Percentiles rank a stretch among this genome's conserved stretches.
phyloP scores from a whole-genome alignment of 2,329 filamentous ascomycete genomes.

The Curvularia verruculosa region DNA sequence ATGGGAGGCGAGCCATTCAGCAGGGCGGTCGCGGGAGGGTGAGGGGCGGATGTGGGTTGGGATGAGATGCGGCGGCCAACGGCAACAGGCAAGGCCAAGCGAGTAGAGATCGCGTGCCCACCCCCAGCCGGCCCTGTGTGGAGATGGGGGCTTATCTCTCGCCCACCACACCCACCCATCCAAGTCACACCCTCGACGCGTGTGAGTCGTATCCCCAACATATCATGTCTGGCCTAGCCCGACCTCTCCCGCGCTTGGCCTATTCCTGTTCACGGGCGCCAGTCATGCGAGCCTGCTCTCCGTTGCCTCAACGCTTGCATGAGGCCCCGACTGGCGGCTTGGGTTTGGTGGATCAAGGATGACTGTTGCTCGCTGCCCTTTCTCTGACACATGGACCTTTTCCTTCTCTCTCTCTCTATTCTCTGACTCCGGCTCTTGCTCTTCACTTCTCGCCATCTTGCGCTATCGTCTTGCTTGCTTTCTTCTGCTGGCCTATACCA shows the following conservation, averaged over 20 bases:
- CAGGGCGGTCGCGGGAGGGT: background rate
- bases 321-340: slow-evolving; percentile 10
- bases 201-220: slow-evolving; percentile 12
- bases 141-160: slow-evolving; percentile 30
- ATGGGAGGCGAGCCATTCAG: slow-evolving; percentile 4
- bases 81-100: slow-evolving; percentile 6
- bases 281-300: slow-evolving; percentile 35
- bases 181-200: slow-evolving; percentile 18
- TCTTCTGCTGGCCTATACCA: slow-evolving; percentile 6
- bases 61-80: slow-evolving; percentile 24
- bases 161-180: slow-evolving; percentile 21
- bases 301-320: slow-evolving; percentile 28
- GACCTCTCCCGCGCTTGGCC: slow-evolving; percentile 21
- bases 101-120: slow-evolving; percentile 11
- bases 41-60: background rate
- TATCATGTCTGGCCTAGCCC: slow-evolving; percentile 25
- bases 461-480: slow-evolving; percentile 9
- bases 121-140: background rate
- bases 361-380: slow-evolving; percentile 12
- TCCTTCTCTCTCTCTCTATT: slow-evolving; percentile 5
- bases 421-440: slow-evolving; percentile 1
- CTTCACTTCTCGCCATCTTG: background rate
- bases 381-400: background rate
- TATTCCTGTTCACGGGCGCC: slow-evolving; percentile 14
- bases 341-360: slow-evolving; percentile 24